Evolutionary conservation across 768 basidiomycete genomes (phyloP).

Genomic region (Podaxis carcinomalis): DNA sequence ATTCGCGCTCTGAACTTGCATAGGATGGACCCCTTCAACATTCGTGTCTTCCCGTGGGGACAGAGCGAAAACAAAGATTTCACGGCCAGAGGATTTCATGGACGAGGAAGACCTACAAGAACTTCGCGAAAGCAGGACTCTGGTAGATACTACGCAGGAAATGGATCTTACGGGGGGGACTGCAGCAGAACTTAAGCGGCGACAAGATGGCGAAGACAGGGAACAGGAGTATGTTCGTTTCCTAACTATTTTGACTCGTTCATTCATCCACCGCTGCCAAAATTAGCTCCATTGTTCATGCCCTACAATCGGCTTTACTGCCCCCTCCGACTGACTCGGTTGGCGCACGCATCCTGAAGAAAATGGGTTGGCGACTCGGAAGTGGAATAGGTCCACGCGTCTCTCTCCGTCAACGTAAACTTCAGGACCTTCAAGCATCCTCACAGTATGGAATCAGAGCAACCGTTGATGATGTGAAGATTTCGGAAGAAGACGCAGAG

Average conservation of each 20-base stretch:
- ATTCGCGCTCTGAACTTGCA: background rate
- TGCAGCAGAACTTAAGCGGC: slow-evolving; percentile 35
- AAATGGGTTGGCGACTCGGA: slow-evolving; percentile 93
- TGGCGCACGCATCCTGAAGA: slow-evolving; percentile 83
- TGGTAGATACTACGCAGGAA: slow-evolving; percentile 79
- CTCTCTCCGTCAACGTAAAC: slow-evolving; percentile 66
- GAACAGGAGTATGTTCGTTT: slow-evolving; percentile 52
- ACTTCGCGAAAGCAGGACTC: slow-evolving; percentile 62
- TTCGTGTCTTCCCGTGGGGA: slow-evolving; percentile 87
- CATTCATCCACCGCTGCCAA: background rate
- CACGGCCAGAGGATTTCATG: slow-evolving; percentile 93
- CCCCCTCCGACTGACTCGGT: slow-evolving; percentile 75
- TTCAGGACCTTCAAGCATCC: slow-evolving; percentile 59
- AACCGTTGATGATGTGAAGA: slow-evolving; percentile 26
- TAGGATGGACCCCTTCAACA: slow-evolving; percentile 93
- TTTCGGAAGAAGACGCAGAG: slow-evolving; percentile 69
- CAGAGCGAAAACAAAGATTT: slow-evolving; percentile 57
- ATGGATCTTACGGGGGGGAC: slow-evolving; percentile 65
- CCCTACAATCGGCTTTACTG: slow-evolving; percentile 63
- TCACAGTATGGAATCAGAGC: slow-evolving; percentile 25
- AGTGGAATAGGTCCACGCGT: slow-evolving; percentile 93
- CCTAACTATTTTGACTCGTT: background rate
- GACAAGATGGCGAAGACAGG: slow-evolving; percentile 31
- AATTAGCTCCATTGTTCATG: slow-evolving; percentile 54
- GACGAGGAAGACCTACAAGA: slow-evolving; percentile 96